Conservation (phyloP, 345 rosid species). For the Dipteronia sinensis region DNA sequence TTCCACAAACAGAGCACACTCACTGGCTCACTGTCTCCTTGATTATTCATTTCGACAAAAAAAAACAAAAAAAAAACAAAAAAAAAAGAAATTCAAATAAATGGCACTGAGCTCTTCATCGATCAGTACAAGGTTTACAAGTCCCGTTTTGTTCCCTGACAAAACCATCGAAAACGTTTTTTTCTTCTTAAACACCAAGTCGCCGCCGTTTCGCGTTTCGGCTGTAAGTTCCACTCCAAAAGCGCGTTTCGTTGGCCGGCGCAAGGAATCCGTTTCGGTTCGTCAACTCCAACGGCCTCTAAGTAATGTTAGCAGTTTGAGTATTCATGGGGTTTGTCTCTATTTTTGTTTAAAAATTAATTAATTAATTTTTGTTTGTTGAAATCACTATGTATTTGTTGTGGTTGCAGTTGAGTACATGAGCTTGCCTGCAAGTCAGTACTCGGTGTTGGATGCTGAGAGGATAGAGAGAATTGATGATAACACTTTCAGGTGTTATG, state of each 20-base stretch:
- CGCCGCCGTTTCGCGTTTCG: constrained; percentile 47
- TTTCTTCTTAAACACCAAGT: constrained; percentile 25
- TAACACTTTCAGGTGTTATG: constrained; percentile 80
- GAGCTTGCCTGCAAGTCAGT: constrained; percentile 97
- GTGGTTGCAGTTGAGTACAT: constrained; percentile 71
- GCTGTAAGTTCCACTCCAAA: constrained; percentile 52
- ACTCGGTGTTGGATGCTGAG: constrained; percentile 97
- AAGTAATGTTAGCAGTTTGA: constrained; percentile 52
- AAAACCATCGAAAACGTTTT: constrained; percentile 20
- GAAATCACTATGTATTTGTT: neutral
- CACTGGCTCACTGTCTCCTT: neutral
- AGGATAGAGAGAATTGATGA: constrained; percentile 95
- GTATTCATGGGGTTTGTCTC: neutral
- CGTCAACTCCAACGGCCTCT: constrained; percentile 78
- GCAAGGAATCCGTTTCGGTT: constrained; percentile 71
- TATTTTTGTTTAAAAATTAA: neutral
- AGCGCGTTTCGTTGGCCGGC: constrained; percentile 80
- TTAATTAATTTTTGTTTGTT: neutral
- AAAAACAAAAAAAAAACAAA: neutral
- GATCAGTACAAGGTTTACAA: constrained; percentile 17
- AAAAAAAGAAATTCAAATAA: neutral
- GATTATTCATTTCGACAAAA: neutral
- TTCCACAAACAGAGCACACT: neutral
- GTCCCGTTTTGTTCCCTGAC: constrained; percentile 32
- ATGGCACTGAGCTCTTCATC: constrained; percentile 34